Evolutionary conservation across 2,329 filamentous ascomycete species (phyloP), one percentile per base, ranked within the genome.

Genomic region (Neoascochyta sp.): DNA sequence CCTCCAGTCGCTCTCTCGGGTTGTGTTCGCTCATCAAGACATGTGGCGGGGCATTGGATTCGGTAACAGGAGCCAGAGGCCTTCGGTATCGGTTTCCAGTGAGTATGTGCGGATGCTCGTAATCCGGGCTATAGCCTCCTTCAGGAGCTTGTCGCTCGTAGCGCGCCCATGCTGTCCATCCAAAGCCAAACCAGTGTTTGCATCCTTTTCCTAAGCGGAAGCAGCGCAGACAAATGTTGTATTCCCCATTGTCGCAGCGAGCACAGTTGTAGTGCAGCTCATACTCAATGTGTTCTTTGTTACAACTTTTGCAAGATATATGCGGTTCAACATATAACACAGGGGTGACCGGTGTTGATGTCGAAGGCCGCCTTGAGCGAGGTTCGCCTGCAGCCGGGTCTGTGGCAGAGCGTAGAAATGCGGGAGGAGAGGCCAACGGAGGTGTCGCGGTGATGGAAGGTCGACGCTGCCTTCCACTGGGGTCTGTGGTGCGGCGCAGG

Each of bases 121-220:
- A 54, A 14, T 54, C 48, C 16, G 58, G 47, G 9, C 62, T 60
- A 29, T 68, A 66, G 15, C 65, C 66, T 31, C 58, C 65, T 26
- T 57, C 48, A 12, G 65, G 62, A 36, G 62, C 57, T 29, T 62
- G 57, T 32, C 65, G 52, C 49, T 66, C 78, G 70, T 83, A 90
- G 38, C 75, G 78, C 24, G 66, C 66, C 66, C 78, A 76, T 0
- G 86, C 87, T 4, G 75, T 74, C 47, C 82, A 73, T 3, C 86
- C 86, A 57, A 95, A 95, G 2, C 90, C 89, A 47, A 82, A 88
- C 87, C 88, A 95, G 56, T 92, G 78, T 11, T 78, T 70, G 57
- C 90, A 96, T 8, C 89, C 89, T 51, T 76, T 76, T 7, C 82
- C 81, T 9, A 68, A 58, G 16, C 86, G 80, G 59, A 93, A 95